These are phyloP conservation scores for Erodium trifolium DNA, from an alignment of 441 rosid species.

Conservation along the genomic window DNA sequence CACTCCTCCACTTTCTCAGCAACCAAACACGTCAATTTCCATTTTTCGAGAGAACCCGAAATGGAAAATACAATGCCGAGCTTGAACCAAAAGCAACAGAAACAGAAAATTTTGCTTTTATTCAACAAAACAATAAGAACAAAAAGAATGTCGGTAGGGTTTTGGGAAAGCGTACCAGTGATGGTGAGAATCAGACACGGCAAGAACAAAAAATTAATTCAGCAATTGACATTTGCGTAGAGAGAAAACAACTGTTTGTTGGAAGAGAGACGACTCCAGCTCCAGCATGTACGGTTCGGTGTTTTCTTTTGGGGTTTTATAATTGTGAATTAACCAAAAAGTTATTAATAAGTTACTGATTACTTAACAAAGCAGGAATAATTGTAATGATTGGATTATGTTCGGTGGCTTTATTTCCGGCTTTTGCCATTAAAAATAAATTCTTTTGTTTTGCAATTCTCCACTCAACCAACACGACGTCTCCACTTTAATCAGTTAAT, in stretches of 20 bases:
- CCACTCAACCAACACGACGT: too few relatives aligned
- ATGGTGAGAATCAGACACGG: neutral
- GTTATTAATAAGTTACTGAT: too few relatives aligned
- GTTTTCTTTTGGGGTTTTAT: neutral
- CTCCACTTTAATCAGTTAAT: too few relatives aligned
- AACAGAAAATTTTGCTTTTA: neutral
- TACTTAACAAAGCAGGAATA: too few relatives aligned
- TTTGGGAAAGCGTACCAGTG: constrained; percentile 3
- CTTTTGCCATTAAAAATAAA: too few relatives aligned
- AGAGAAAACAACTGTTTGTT: neutral
- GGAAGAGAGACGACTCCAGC: too few relatives aligned
- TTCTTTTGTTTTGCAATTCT: too few relatives aligned
- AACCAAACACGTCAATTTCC: constrained; percentile 4
- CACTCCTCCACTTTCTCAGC: neutral
- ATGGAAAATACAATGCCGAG: neutral
- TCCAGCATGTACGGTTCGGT: neutral
- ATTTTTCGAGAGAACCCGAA: neutral
- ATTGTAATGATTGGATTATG: too few relatives aligned
- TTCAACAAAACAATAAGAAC: neutral
- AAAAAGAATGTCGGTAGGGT: neutral
- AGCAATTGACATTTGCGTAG: neutral
- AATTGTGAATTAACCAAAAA: neutral
- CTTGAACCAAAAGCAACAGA: too few relatives aligned
- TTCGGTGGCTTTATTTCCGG: too few relatives aligned
- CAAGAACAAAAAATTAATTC: neutral